These are phyloP conservation scores for Nakaseomyces delphensis DNA, from an alignment of 1,139 yeast genomes.

Conservation along the genomic window DNA sequence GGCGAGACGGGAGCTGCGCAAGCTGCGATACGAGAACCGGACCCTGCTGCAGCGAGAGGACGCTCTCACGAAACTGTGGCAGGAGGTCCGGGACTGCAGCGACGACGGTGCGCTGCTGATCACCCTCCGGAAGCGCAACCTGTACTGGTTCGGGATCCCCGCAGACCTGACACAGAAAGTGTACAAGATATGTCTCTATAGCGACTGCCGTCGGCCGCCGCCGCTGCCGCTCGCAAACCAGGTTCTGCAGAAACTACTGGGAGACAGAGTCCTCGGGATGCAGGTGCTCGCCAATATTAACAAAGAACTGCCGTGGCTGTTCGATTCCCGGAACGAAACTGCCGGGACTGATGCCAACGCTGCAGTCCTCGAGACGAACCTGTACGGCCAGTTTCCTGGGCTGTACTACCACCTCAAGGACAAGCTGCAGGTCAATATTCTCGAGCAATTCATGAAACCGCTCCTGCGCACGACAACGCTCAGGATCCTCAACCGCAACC, in stretches of 20 bases:
- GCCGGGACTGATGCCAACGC: not conserved
- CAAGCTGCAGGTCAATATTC: slow-evolving; percentile 1
- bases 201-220: not conserved
- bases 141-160: slow-evolving; percentile 9
- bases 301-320: slow-evolving; percentile 6
- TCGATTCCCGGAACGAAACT: not conserved
- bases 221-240: not conserved
- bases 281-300: slow-evolving; percentile 4
- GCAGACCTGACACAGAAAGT: not conserved
- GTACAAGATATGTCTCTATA: slow-evolving; percentile 6
- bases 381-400: slow-evolving; percentile 5
- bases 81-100: not conserved
- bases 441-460: slow-evolving; percentile 7
- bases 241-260: not conserved
- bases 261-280: not conserved
- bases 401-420: slow-evolving; percentile 7
- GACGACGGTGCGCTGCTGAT: slow-evolving; percentile 1
- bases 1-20: slow-evolving; percentile 3
- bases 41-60: slow-evolving; percentile 2
- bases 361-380: slow-evolving; percentile 3
- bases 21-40: slow-evolving; percentile 5
- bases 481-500: not conserved
- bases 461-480: slow-evolving; percentile 1
- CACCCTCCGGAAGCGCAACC: not conserved
- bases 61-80: slow-evolving; percentile 4